phyloP scores from a whole-genome alignment of 208 protist species.

The Jaenimonas drosophilae region DNA sequence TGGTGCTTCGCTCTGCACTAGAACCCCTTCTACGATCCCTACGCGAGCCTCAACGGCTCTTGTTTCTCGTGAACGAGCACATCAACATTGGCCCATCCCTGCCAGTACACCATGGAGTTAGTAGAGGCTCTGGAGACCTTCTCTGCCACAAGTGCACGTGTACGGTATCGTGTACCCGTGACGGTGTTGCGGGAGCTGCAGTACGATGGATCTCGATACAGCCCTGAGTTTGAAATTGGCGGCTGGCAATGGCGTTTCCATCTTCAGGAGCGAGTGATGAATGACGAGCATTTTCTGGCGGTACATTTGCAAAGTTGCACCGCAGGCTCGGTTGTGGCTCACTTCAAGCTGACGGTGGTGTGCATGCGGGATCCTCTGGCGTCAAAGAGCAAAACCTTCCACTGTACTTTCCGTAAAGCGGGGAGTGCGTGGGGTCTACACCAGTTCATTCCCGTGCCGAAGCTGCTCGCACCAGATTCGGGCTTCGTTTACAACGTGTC shows the following conservation, averaged over 20 bases:
- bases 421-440: conserved; percentile 83
- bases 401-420: conserved; percentile 75
- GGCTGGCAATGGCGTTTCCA: conserved; percentile 77
- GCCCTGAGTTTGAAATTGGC: conserved; percentile 67
- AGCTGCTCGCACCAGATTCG: conserved; percentile 38
- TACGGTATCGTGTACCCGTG: conserved; percentile 73
- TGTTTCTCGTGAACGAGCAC: no score
- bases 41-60: no score
- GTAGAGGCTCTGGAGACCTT: conserved; percentile 61
- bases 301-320: conserved; percentile 81
- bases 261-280: conserved; percentile 44
- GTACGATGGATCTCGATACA: conserved; percentile 60
- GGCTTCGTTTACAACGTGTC: conserved; percentile 67
- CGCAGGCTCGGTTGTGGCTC: conserved; percentile 18
- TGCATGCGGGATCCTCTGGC: conserved; percentile 48
- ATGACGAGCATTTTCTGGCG: conserved; percentile 53
- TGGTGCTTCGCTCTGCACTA: no score
- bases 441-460: conserved; percentile 61
- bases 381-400: conserved; percentile 71
- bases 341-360: conserved; percentile 70
- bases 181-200: conserved; percentile 48
- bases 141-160: conserved; percentile 47
- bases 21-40: no score
- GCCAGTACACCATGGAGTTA: conserved; percentile 26
- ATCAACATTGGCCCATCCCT: no score